Evolutionary conservation across 352 stramenopile species (phyloP).

Genomic region (Phytophthora parvispora): DNA sequence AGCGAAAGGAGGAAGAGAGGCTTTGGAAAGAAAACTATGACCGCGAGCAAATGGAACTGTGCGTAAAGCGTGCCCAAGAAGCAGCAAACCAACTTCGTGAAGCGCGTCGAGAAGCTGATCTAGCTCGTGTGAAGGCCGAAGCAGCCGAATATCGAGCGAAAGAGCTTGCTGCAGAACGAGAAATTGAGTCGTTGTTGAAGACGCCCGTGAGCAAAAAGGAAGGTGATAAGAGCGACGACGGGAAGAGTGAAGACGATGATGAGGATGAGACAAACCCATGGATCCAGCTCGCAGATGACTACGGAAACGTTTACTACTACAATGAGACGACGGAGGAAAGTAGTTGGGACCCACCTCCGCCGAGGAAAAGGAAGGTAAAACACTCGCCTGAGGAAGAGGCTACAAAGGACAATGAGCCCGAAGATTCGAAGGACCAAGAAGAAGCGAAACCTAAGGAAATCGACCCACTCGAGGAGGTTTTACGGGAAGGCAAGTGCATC

Average conservation of each 20-base stretch:
- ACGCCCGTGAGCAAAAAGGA: background rate
- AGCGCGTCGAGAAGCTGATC: conserved; percentile 69
- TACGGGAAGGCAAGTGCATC: conserved; percentile 44
- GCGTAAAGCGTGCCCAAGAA: conserved; percentile 52
- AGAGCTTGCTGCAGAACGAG: conserved; percentile 47
- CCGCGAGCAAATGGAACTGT: conserved; percentile 68
- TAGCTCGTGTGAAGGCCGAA: conserved; percentile 64
- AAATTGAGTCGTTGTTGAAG: conserved; percentile 32
- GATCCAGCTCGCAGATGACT: conserved; percentile 46
- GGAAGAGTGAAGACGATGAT: conserved; percentile 12
- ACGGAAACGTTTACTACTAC: conserved; percentile 77
- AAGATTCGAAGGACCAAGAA: background rate
- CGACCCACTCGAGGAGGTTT: conserved; percentile 10
- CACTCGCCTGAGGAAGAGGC: background rate
- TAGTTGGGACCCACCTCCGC: conserved; percentile 56
- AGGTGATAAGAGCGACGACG: conserved; percentile 9
- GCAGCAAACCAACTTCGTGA: conserved; percentile 60
- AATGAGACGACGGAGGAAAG: conserved; percentile 61
- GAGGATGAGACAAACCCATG: conserved; percentile 29
- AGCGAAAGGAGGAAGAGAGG: conserved; percentile 60
- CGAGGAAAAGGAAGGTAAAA: conserved; percentile 8
- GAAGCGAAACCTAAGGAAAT: conserved; percentile 16
- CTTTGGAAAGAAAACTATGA: conserved; percentile 66
- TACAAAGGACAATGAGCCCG: background rate
- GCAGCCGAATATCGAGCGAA: conserved; percentile 54